phyloP scores from a whole-genome alignment of 805 yeast genomes.

The Saccharomyces paradoxus region DNA sequence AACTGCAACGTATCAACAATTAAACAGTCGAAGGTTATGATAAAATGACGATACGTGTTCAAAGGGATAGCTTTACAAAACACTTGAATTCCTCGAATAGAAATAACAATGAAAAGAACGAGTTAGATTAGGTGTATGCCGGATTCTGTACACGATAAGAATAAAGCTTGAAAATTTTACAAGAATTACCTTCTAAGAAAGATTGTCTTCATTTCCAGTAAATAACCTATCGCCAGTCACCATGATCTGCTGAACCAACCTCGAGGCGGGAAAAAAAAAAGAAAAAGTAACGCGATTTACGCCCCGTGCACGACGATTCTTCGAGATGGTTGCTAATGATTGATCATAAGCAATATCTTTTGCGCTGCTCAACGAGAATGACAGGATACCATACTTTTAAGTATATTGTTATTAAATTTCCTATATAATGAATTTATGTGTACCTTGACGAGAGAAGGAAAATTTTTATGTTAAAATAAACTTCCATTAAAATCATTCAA shows the following conservation, averaged over 20 bases:
- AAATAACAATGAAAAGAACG: background rate
- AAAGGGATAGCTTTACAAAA: background rate
- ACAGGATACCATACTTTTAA: background rate
- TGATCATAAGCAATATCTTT: background rate
- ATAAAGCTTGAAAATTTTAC: background rate
- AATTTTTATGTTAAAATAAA: background rate
- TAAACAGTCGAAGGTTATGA: background rate
- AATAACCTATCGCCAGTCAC: background rate
- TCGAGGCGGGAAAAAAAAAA: background rate
- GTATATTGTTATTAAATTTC: background rate
- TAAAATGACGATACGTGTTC: background rate
- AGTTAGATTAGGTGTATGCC: background rate
- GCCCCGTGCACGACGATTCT: background rate
- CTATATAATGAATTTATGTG: background rate
- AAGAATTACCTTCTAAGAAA: background rate
- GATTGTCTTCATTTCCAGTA: background rate
- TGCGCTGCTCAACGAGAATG: background rate
- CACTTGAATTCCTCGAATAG: background rate
- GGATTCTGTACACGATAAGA: background rate
- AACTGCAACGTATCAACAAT: background rate
- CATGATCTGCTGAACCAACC: background rate
- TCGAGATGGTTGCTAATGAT: background rate
- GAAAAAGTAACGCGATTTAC: background rate
- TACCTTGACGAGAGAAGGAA: background rate
- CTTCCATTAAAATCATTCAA: background rate